Conservation (phyloP, 2,329 filamentous ascomycete species). For the Fusarium floridanum region DNA sequence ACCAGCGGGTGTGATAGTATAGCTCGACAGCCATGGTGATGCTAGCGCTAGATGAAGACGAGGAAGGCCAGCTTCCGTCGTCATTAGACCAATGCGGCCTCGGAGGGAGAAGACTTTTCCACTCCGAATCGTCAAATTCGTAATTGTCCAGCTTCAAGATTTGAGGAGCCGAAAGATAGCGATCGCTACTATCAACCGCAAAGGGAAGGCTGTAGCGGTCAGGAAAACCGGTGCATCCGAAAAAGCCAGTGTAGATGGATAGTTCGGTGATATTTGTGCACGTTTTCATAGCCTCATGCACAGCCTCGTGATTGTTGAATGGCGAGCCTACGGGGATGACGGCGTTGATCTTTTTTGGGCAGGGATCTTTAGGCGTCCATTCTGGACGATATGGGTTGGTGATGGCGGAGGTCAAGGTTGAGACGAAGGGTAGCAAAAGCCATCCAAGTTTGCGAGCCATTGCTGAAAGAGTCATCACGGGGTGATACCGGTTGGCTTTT, state of each 20-base stretch:
- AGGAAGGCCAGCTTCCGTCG: conserved; percentile 15
- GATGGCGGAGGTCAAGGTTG: neutral
- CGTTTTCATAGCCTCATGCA: conserved; percentile 15
- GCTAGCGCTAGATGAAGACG: conserved; percentile 2
- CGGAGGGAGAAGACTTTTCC: neutral
- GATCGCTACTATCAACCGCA: conserved; percentile 20
- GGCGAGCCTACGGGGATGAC: neutral
- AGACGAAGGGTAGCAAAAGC: neutral
- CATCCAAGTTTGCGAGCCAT: neutral
- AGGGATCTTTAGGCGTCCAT: neutral
- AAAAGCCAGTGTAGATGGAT: neutral
- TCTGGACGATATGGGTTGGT: neutral
- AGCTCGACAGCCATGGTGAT: neutral
- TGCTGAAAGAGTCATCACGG: neutral
- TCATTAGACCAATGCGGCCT: neutral
- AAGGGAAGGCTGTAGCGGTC: conserved; percentile 4
- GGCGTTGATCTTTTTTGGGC: conserved; percentile 7
- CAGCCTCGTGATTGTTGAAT: neutral
- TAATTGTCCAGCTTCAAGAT: neutral
- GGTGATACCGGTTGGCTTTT: neutral
- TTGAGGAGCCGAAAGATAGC: conserved; percentile 1
- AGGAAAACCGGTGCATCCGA: neutral
- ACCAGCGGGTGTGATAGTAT: conserved; percentile 15
- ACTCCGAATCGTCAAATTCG: conserved; percentile 6
- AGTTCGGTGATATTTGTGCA: conserved; percentile 20